Evolutionary conservation across 768 basidiomycete species (phyloP), one percentile per base, ranked within the genome.

Genomic region (Hericium erinaceus): DNA sequence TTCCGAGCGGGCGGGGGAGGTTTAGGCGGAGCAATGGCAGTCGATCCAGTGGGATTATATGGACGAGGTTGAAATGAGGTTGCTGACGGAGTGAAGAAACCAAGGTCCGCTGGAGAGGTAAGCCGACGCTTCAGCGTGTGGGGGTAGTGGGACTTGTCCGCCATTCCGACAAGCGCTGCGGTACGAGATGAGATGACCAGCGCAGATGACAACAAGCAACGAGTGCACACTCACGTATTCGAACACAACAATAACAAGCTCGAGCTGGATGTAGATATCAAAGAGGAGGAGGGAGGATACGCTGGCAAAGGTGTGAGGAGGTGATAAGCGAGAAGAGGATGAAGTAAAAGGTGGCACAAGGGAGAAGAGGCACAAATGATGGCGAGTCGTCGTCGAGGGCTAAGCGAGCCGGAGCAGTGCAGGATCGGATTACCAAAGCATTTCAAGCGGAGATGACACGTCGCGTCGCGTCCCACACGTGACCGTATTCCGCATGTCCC

Each of bases 31-130:
- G 58, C 56, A 8, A 56, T 48, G 39, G 52, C 38, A 16, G 58
- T 54, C 39, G 61, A 60, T 48, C 56, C 2, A 48, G 71, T 68
- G 33, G 81, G 81, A n/a, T 73, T 66, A 64, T 86, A 87, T 8
- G 85, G 84, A 48, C 74, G 76, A 48, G 85, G 85, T 46, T 81
- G 79, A 68, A 88, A 86, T 20, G 85, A 82, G 56, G 79, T 70
- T 54, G 81, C 77, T 15, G 84, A 79, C 15, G 84, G 75, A 28
- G 80, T 76, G 70, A 88, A 85, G 70, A 87, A 85, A 38, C 78
- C 71, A 54, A 80, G 70, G 57, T 79, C 73, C n/a, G 75, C 64
- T n/a, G 77, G 62, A 6, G 80, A 70, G 2, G 74, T 68, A 39
- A 78, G 70, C 44, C 75, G 76, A 54, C 81, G 81, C 67, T 83